phyloP scores from a whole-genome alignment of 352 stramenopile species.

The Phytophthora brassicae region DNA sequence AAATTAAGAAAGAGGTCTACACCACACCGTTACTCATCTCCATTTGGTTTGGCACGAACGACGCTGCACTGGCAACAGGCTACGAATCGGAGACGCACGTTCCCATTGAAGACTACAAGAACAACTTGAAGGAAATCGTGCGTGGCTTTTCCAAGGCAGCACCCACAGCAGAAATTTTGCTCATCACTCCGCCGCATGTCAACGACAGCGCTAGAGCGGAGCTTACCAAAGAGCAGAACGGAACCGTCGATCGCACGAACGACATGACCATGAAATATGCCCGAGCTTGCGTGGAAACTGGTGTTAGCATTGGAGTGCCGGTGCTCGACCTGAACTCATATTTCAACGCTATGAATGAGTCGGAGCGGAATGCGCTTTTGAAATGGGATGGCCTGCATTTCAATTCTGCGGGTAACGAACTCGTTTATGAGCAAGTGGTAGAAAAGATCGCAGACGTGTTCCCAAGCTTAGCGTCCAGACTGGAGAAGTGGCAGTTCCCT shows the following conservation, averaged over 20 bases:
- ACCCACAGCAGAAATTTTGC: conserved; percentile 33
- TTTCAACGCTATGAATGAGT: conserved; percentile 44
- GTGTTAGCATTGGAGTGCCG: conserved; percentile 17
- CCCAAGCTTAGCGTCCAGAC: conserved; percentile 1
- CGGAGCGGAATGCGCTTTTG: conserved; percentile 31
- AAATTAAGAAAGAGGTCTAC: conserved; percentile 22
- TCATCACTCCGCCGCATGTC: conserved; percentile 38
- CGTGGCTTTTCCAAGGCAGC: conserved; percentile 5
- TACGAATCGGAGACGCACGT: conserved; percentile 23
- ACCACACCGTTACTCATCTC: conserved; percentile 19
- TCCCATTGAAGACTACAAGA: conserved; percentile 20
- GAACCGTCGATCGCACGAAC: conserved; percentile 26
- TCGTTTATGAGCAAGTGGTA: conserved; percentile 38
- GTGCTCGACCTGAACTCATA: conserved; percentile 49
- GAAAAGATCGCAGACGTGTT: conserved; percentile 29
- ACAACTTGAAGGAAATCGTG: conserved; percentile 23
- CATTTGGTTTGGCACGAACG: conserved; percentile 30
- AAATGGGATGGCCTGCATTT: conserved; percentile 54
- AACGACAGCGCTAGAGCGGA: conserved; percentile 20
- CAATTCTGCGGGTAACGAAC: conserved; percentile 39
- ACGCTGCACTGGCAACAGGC: conserved; percentile 20
- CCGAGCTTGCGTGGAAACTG: conserved; percentile 37
- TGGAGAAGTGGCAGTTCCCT: conserved; percentile 20
- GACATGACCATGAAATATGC: conserved; percentile 38
- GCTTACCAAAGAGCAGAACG: conserved; percentile 26